Conservation (phyloP, 169 alveolate genomes). For the Cytauxzoon felis region DNA sequence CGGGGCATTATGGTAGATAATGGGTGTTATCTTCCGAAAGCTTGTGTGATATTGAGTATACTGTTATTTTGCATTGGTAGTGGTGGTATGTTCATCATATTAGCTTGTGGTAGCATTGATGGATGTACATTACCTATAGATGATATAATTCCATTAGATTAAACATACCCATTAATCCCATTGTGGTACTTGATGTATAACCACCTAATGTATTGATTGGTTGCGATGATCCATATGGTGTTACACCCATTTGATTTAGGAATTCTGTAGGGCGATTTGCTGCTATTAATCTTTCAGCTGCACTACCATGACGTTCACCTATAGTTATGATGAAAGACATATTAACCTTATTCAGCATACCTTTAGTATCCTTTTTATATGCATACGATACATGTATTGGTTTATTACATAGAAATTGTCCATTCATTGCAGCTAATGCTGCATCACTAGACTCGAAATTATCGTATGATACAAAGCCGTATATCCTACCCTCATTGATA, state of each 20-base stretch:
- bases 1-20: too few relatives aligned
- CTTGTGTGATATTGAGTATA: constrained; percentile 3
- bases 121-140: constrained; percentile 27
- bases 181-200: constrained; percentile 2
- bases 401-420: constrained; percentile 92
- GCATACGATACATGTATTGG: constrained; percentile 97
- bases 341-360: constrained; percentile 13
- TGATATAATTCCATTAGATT: too few relatives aligned
- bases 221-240: constrained; percentile 40
- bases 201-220: constrained; percentile 16
- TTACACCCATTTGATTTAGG: constrained; percentile 48
- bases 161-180: constrained; percentile 9
- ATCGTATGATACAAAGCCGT: constrained; percentile 96
- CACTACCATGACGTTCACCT: constrained; percentile 87
- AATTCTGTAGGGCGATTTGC: constrained; percentile 75
- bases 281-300: constrained; percentile 87
- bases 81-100: constrained; percentile 61
- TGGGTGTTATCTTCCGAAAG: too few relatives aligned
- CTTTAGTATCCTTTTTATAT: constrained; percentile 93
- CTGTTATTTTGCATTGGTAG: constrained; percentile 46
- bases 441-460: constrained; percentile 97
- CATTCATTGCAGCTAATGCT: constrained; percentile 95
- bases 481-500: constrained; percentile 89
- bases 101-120: constrained; percentile 34
- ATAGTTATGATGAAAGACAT: neutral